Base-by-base conservation (phyloP, 257 asterid species). In the Plantago elongata region DNA sequence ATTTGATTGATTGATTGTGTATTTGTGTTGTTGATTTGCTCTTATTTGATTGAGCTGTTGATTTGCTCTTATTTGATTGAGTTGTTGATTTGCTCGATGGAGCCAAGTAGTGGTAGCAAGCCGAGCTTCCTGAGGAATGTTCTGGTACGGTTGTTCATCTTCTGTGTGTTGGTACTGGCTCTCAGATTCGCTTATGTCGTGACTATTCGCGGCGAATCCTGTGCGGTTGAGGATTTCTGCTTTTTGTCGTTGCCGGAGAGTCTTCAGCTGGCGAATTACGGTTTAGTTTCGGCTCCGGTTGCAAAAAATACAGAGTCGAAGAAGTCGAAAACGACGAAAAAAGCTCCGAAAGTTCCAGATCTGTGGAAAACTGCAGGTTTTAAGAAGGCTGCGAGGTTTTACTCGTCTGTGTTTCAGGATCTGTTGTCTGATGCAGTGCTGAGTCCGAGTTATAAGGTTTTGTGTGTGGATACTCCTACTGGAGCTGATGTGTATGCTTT, bases 171-270 rank as follows among this genome's bases (percentile, higher is more conserved):
- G 14, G 54, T 87, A 7, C 63, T 90, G 51, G 84, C 84, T 66
- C 70, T 83, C 29, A 82, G 98, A 67, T 91, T 86, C 45, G 95
- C 98, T 11, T 87, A 88, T 61, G 81, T 88, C 42, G 96, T 91
- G 6, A 86, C 86, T 4, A 75, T 91, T 66, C 86, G 93, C 9
- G 98, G 98, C 11, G 96, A 91, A 40, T 63, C 68, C 17, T 73
- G 71, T 18, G 74, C 64, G 55, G 38, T 58, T 34, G 70, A 64
- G 1, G 68, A 73, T 37, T 73, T 73, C 68, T 73, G 74, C 46
- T 73, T 73, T 72, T 63, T 73, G 45, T 51, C 78, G 27, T 54
- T 64, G 29, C 71, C 78, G 17, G 27, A 22, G 27, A 22, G 27
- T 22, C 27, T 22, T 22, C 27, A 22, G 27, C 27, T 22, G 27